These are phyloP conservation scores for Colletotrichum karsti DNA, from an alignment of 2,329 filamentous ascomycete genomes.

Conservation along the genomic window DNA sequence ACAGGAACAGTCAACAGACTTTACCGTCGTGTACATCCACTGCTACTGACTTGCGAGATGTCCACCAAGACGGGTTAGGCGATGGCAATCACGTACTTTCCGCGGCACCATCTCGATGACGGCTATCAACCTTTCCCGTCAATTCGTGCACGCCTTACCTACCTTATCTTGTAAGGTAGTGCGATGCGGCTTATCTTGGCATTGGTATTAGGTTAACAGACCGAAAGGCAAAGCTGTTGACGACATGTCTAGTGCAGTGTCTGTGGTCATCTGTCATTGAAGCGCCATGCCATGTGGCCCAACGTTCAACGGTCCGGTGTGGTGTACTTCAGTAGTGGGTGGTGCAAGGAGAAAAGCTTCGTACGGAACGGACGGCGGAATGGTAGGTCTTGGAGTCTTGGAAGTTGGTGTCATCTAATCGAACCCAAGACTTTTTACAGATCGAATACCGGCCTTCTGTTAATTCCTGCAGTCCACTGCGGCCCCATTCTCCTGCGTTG, in stretches of 20 bases:
- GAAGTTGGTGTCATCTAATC: background rate
- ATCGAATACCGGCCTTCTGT: too few relatives aligned
- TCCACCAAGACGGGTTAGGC: background rate
- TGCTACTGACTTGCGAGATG: background rate
- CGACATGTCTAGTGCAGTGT: background rate
- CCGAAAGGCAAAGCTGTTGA: slow-evolving; percentile 7
- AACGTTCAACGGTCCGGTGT: too few relatives aligned
- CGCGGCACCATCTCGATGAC: background rate
- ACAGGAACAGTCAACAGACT: background rate
- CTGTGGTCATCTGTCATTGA: background rate
- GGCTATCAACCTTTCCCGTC: background rate
- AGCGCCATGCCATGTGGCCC: slow-evolving; percentile 18
- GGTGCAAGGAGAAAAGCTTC: background rate
- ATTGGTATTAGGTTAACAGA: background rate
- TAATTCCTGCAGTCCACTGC: background rate
- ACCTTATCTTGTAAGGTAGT: background rate
- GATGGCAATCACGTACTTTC: background rate
- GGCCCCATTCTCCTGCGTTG: slow-evolving; percentile 1
- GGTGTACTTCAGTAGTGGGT: background rate
- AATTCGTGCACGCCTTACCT: background rate
- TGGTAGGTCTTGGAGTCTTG: slow-evolving; percentile 22
- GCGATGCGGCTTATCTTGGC: background rate
- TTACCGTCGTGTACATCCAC: background rate
- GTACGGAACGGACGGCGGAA: slow-evolving; percentile 17
- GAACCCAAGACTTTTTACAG: too few relatives aligned